Base-by-base conservation (phyloP, 805 yeast genomes). In the Pichia sporocuriosa region DNA sequence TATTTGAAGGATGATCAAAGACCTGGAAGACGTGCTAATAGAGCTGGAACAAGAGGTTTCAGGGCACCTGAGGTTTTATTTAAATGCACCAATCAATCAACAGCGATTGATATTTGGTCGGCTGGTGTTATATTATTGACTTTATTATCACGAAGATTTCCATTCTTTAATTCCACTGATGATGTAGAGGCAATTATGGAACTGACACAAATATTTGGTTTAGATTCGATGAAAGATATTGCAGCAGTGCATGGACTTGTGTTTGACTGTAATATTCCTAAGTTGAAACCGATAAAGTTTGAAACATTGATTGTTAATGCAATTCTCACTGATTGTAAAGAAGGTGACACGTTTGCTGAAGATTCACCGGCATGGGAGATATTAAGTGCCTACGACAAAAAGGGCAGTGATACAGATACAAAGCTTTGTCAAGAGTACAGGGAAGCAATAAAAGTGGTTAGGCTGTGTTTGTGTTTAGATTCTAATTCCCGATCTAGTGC, bases 31-130 rank as follows among this genome's bases (percentile, higher is more conserved):
- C 73, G 98, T 43, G 97, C 97, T 0, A 93, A 93, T 55, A 78
- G 98, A 53, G 98, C 98, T 15, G 97, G 97, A 8, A 88, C 97
- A 1, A 71, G 97, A 52, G 97, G 97, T 0, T 88, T 88, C 56
- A 70, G 97, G 51, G 96, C 97, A 0, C 96, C 96, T 0, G 97
- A 88, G 58, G 96, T 88, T 4, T 65, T 89, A 41, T 72, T 87
- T 62, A 87, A 86, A 58, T 88, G 97, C 61, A 75, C 84, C 1
- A 79, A 84, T 44, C 97, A 88, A 64, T 72, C 83, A 3, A 75
- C 84, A 6, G 83, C 81, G 58, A 77, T 88, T 33, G 97, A 88
- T 60, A 75, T 86, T 8, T 88, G 97, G 97, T 81, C 95, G 1
- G 94, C 87, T 0, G 97, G 96, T 2, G 87, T 88, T 11, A 84